Evolutionary conservation across 192 early-diverging fungal genomes (phyloP).

Genomic region (Jimgerdemannia lactiflua): DNA sequence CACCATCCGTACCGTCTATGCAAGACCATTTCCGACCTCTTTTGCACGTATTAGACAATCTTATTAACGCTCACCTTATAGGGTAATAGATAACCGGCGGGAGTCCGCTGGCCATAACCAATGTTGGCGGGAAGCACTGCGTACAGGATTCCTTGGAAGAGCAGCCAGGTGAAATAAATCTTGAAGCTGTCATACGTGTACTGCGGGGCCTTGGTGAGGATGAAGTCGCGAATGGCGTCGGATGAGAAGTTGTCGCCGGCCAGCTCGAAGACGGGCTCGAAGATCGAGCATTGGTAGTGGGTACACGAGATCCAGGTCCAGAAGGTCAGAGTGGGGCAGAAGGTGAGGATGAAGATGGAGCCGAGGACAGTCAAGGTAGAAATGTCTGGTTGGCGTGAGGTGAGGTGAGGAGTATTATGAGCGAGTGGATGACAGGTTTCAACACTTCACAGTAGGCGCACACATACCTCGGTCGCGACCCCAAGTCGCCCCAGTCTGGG

Average conservation of each 20-base stretch:
- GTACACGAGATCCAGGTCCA: conserved; percentile 69
- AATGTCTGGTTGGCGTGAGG: conserved; percentile 34
- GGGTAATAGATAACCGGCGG: conserved; percentile 66
- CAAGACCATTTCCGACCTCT: too few relatives aligned
- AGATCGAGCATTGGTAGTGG: conserved; percentile 61
- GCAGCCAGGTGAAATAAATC: conserved; percentile 63
- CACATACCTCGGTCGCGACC: conserved; percentile 64
- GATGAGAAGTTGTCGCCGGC: conserved; percentile 21
- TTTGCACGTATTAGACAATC: too few relatives aligned
- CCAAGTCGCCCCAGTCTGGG: conserved; percentile 73
- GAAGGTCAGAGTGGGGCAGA: conserved; percentile 63
- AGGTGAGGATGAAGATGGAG: conserved; percentile 52
- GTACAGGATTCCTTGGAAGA: conserved; percentile 69
- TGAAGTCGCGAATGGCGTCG: conserved; percentile 24
- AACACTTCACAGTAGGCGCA: neutral
- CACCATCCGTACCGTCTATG: too few relatives aligned
- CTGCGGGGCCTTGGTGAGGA: conserved; percentile 39
- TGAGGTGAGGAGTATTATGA: neutral
- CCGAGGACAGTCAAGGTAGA: conserved; percentile 44
- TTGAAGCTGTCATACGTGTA: conserved; percentile 44
- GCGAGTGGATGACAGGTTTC: neutral
- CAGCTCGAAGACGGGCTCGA: conserved; percentile 43
- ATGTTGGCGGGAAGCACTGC: conserved; percentile 61
- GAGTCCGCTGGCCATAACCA: conserved; percentile 78
- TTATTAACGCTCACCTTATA: conserved; percentile 57